Conservation (phyloP, 2,329 filamentous ascomycete genomes). For the Beauveria asiatica region DNA sequence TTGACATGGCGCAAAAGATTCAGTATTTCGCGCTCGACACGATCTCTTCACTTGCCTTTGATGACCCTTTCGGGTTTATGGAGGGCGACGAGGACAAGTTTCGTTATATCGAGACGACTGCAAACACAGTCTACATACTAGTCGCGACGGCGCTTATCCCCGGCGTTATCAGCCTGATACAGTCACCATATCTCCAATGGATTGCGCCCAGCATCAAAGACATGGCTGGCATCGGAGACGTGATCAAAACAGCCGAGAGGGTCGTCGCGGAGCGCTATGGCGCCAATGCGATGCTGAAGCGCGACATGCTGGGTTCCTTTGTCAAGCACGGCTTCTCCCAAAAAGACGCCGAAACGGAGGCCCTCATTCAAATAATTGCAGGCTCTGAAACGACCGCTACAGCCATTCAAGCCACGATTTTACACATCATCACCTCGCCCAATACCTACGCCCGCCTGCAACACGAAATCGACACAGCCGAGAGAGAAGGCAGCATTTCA, state of each 20-base stretch:
- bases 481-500: background rate
- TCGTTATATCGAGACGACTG: conserved; percentile 34
- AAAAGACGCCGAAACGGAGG: conserved; percentile 31
- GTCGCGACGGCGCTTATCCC: conserved; percentile 35
- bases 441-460: conserved; percentile 32
- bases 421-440: conserved; percentile 38
- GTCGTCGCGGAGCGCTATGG: conserved; percentile 23
- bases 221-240: conserved; percentile 21
- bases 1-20: conserved; percentile 39
- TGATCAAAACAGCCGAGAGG: conserved; percentile 24
- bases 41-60: conserved; percentile 43
- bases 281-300: conserved; percentile 18
- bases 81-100: conserved; percentile 36
- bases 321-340: conserved; percentile 26
- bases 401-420: conserved; percentile 36
- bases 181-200: conserved; percentile 30
- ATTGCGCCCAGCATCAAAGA: conserved; percentile 24
- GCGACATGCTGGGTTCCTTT: conserved; percentile 32
- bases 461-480: conserved; percentile 30
- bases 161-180: conserved; percentile 30
- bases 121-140: conserved; percentile 33
- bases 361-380: conserved; percentile 28
- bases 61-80: conserved; percentile 38
- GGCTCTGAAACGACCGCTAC: conserved; percentile 45
- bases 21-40: conserved; percentile 48